Percentiles rank a stretch among this genome's conserved stretches.
phyloP scores from a whole-genome alignment of 225 moss, liverwort and hornwort genomes.

The Climacium dendroides region DNA sequence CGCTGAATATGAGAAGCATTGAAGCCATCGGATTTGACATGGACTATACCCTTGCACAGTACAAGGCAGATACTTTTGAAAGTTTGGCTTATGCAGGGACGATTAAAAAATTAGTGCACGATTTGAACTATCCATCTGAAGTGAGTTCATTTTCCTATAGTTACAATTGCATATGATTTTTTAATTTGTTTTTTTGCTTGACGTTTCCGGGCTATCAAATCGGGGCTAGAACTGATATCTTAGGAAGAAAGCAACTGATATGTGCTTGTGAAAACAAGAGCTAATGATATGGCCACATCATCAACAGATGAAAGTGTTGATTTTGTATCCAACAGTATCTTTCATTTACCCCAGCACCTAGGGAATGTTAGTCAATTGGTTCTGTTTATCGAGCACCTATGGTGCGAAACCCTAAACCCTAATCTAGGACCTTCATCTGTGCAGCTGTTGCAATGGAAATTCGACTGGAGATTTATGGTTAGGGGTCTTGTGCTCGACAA shows the following conservation, averaged over 20 bases:
- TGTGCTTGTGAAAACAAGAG: not conserved
- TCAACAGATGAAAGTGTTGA: not conserved
- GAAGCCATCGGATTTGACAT: slow-evolving; percentile 96
- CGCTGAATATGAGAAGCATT: slow-evolving; percentile 91
- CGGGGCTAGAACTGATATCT: not conserved
- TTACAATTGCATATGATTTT: not conserved
- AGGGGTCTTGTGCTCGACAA: slow-evolving; percentile 93
- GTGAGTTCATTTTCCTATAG: slow-evolving; percentile 9
- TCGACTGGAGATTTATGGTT: slow-evolving; percentile 97
- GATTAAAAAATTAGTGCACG: slow-evolving; percentile 65
- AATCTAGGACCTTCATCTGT: not conserved
- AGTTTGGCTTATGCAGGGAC: slow-evolving; percentile 81
- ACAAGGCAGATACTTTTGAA: slow-evolving; percentile 90
- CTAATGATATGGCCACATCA: not conserved
- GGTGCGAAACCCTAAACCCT: not conserved
- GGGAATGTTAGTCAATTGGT: not conserved
- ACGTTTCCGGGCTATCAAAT: not conserved
- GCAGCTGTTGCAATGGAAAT: slow-evolving; percentile 86
- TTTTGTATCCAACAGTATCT: not conserved
- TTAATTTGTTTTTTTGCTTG: not conserved
- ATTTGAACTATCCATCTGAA: slow-evolving; percentile 71
- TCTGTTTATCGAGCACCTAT: not conserved
- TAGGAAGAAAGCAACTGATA: not conserved
- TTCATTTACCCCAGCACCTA: not conserved
- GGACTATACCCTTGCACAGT: slow-evolving; percentile 97